Base-by-base conservation (phyloP, 306 rosid species). In the Quercus engelmannii region DNA sequence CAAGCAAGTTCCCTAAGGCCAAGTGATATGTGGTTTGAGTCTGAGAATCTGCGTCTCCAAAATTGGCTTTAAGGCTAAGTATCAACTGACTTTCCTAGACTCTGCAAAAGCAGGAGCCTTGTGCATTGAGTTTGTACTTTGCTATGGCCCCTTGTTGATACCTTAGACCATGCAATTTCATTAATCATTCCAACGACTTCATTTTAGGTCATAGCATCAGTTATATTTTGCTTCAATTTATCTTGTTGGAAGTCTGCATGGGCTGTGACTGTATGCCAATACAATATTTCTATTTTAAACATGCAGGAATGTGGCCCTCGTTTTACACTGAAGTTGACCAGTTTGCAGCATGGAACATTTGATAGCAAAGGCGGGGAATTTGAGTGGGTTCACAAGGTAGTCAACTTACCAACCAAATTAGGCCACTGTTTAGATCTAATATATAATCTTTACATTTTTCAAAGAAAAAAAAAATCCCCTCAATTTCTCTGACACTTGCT, bases 351-450 rank as follows among this genome's bases (percentile, higher is more conserved):
- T 64, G 97, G 96, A 74, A 91, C 98, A 28, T 95, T 95, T 69
- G 97, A 95, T 81, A 80, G 92, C 0, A 90, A 87, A 85, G 93
- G 98, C 23, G 99, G 99, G 73, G 99, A 95, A 76, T 95, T 76
- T 79, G 98, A 95, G 77, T 95, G 99, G 99, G 97, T 89, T 83
- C 99, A 93, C 90, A 95, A 95, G 96, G 99, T 95, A 90, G 20
- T 65, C 75, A 52, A 41, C 78, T 65, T 77, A 64, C 55, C 54
- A 71, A 52, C 67, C 41, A 63, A 15, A 56, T 57, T 13, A 30
- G 58, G 20, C 65, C n/a, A 15, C n/a, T 68, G 15, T 78, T 49
- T 83, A 57, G n/a, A 26, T 78, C 11, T 69, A 19, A 58, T 83
- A 2, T 20, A 18, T 43, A 33, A 21, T 38, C 69, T 23, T 31